Evolutionary conservation across 108 stramenopile species (phyloP).

Genomic region (Heterococcus sp.): DNA sequence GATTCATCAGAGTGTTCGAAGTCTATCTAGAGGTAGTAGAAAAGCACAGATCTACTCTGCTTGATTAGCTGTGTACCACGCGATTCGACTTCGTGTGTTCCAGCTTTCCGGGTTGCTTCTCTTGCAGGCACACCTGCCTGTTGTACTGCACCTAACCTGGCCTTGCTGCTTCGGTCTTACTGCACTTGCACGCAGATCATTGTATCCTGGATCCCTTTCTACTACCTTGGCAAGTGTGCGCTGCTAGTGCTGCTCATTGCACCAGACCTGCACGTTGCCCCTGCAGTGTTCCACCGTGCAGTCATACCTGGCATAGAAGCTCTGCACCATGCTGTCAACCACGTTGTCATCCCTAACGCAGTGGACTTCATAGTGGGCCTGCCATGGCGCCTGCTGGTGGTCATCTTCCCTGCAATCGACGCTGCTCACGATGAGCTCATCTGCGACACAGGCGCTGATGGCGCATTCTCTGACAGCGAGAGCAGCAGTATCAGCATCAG

Average conservation of each 20-base stretch:
- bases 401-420: constrained; percentile 7
- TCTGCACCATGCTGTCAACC: constrained; percentile 25
- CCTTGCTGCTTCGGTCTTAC: neutral
- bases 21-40: constrained; percentile 23
- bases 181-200: constrained; percentile 1
- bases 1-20: constrained; percentile 14
- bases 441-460: neutral
- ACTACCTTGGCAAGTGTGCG: constrained; percentile 32
- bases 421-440: constrained; percentile 10
- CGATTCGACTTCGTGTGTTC: neutral
- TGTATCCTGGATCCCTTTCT: constrained; percentile 36
- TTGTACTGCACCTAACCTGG: neutral
- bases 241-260: constrained; percentile 25
- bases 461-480: neutral
- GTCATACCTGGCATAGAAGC: constrained; percentile 32
- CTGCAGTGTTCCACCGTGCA: constrained; percentile 23
- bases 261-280: constrained; percentile 8
- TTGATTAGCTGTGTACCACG: neutral
- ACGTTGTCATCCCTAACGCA: constrained; percentile 32
- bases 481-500: neutral
- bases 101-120: neutral
- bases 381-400: constrained; percentile 29
- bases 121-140: neutral
- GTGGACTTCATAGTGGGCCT: constrained; percentile 25
- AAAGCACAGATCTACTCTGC: neutral